phyloP scores from a whole-genome alignment of 768 basidiomycete genomes.

The Naganishia friedmannii region DNA sequence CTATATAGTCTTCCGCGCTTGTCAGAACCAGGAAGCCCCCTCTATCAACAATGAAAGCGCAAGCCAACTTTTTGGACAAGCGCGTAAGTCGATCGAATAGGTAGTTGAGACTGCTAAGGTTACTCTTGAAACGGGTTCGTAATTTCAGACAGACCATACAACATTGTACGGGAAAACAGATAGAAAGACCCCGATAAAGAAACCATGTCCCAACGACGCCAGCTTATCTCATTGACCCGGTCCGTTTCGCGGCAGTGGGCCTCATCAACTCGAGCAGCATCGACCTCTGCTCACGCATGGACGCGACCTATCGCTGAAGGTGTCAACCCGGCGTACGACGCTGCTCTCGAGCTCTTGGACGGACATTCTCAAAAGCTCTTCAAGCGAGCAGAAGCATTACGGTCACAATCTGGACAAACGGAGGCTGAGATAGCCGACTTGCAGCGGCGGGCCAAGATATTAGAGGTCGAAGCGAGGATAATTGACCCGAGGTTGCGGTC shows the following conservation, averaged over 20 bases:
- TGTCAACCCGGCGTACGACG: conserved; percentile 63
- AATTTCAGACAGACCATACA: too few relatives aligned
- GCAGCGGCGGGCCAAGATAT: conserved; percentile 58
- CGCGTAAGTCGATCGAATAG: not conserved
- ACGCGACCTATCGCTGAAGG: conserved; percentile 41
- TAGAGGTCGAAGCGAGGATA: conserved; percentile 75
- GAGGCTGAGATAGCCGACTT: conserved; percentile 53
- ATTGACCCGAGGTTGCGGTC: conserved; percentile 82
- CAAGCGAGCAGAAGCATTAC: conserved; percentile 55
- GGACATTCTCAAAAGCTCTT: conserved; percentile 61
- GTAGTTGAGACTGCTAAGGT: not conserved
- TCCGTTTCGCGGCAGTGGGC: conserved; percentile 2
- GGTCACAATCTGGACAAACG: conserved; percentile 38
- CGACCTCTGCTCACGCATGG: conserved; percentile 36
- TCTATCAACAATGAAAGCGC: not conserved
- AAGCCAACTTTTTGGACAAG: conserved; percentile 8
- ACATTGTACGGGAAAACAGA: too few relatives aligned
- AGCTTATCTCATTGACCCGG: not conserved
- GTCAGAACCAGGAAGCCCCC: not conserved
- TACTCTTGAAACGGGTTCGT: not conserved
- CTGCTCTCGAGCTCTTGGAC: conserved; percentile 69
- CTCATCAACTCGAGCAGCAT: conserved; percentile 29
- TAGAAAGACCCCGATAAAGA: too few relatives aligned
- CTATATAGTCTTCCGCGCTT: not conserved
- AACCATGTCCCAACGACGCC: conserved; percentile 14